These are phyloP conservation scores for Coffea canephora DNA, from an alignment of 257 asterid species.

Conservation along the genomic window DNA sequence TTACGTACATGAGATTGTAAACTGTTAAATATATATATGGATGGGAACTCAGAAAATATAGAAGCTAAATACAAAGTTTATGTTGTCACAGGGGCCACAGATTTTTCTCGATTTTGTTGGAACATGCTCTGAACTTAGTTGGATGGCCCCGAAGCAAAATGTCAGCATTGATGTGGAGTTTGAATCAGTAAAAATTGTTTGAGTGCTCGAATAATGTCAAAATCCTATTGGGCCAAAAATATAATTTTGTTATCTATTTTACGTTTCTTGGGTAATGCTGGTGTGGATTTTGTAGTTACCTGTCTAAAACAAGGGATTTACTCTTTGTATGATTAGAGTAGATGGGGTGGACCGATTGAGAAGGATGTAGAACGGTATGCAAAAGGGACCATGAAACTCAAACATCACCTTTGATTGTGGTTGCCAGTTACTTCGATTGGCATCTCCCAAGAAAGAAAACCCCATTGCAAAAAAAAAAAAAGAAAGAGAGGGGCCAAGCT, in stretches of 20 bases:
- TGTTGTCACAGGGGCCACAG: neutral
- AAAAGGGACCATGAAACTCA: conserved; percentile 9
- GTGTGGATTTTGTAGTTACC: neutral
- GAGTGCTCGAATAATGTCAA: neutral
- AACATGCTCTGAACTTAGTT: neutral
- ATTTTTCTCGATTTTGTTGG: neutral
- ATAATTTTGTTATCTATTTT: too few relatives aligned
- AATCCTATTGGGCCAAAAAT: neutral
- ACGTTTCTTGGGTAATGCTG: neutral
- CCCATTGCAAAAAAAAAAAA: too few relatives aligned
- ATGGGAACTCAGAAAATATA: neutral
- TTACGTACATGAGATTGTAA: neutral
- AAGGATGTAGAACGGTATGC: neutral
- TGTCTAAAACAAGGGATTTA: neutral
- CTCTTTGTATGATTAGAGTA: neutral
- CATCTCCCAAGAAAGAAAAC: neutral
- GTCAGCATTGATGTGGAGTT: neutral
- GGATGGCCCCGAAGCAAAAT: neutral
- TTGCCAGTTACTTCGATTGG: neutral
- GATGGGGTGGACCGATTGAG: conserved; percentile 16
- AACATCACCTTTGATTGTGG: conserved; percentile 16
- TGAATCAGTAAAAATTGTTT: neutral
- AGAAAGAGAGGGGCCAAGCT: too few relatives aligned
- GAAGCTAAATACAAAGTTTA: neutral
- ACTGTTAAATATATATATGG: neutral